Evolutionary conservation across 139 green algal genomes (phyloP), one percentile per base, ranked within the genome.

Genomic region (Coccomyxa sp.): DNA sequence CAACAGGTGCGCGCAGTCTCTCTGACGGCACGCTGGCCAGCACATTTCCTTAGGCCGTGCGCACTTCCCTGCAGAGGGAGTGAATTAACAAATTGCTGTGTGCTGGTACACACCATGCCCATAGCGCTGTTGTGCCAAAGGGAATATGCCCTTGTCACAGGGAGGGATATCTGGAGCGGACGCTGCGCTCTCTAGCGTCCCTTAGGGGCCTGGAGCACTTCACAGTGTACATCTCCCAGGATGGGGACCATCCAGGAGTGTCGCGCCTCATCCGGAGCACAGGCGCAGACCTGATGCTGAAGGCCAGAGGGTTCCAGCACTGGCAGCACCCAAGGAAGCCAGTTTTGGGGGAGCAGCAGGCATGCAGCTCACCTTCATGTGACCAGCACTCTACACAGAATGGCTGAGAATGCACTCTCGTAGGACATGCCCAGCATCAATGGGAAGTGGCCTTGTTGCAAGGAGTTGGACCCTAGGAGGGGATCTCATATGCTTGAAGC

Each of bases 141-240:
- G 50, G n/a, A n/a, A n/a, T n/a, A n/a, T n/a, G n/a, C n/a, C n/a
- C n/a, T n/a, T n/a, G n/a, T 64, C 55, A 40, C 79, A 83, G 73
- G 73, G 39, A 70, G 7, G 31, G 68, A 33, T 84, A 84, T 41
- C 72, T 89, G 8, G 70, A 83, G 39, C 35, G 74, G 58, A 89
- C 82, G 37, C 77, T 89, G 41, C 55, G 73, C 16, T 84, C 77
- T 9, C 68, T 89, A 35, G 36, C 68, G 44, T 38, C 34, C 3
- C 74, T 89, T 36, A 29, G 24, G 34, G 85, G 82, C 12, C 79
- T 89, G 29, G 37, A 83, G 34, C 54, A 41, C 16, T 75, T 82
- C 54, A 69, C 50, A 22, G 69, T 89, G 0, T 89, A 89, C 36
- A 55, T 89, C 8, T 85, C 79, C 33, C 85, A 89, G 78, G 85